A percentile compares a stretch with the other conserved stretches of the same genome.
phyloP scores from a whole-genome alignment of 371 early-diverging fungal species.

The Mortierella sp. region DNA sequence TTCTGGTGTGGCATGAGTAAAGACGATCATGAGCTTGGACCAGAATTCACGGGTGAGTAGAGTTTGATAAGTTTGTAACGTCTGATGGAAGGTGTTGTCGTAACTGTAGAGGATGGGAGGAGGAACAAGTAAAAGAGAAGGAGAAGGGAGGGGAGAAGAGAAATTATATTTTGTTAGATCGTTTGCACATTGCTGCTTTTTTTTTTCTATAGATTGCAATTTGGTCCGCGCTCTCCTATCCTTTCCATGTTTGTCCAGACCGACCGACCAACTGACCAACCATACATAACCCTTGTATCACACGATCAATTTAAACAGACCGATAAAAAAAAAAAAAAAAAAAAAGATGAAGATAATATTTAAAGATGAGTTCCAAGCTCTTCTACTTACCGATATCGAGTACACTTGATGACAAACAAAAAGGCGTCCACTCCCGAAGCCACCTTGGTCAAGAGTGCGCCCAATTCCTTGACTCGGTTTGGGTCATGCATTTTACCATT shows the following conservation, averaged over 20 bases:
- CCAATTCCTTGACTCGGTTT: conserved; percentile 34
- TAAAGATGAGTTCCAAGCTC: no score
- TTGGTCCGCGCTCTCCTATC: no score
- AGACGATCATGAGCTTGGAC: conserved; percentile 47
- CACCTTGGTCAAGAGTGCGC: conserved; percentile 26
- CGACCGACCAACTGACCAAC: not conserved
- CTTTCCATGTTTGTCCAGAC: not conserved
- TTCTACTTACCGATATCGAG: conserved; percentile 41
- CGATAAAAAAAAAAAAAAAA: not conserved
- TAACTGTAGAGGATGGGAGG: conserved; percentile 19
- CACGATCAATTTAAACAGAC: not conserved
- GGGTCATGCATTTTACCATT: conserved; percentile 49
- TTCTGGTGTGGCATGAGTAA: conserved; percentile 49
- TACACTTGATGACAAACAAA: conserved; percentile 53
- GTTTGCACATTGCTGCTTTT: no score
- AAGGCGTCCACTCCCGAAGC: conserved; percentile 52
- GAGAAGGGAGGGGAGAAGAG: not conserved
- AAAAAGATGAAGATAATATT: not conserved
- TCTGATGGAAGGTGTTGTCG: conserved; percentile 48
- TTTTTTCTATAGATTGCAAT: no score
- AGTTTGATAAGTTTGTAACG: conserved; percentile 42
- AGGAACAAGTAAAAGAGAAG: no score
- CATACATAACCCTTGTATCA: not conserved
- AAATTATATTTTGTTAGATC: not conserved
- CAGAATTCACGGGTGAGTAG: conserved; percentile 49